Conservation (phyloP, 257 asterid genomes). For the Striga asiatica region DNA sequence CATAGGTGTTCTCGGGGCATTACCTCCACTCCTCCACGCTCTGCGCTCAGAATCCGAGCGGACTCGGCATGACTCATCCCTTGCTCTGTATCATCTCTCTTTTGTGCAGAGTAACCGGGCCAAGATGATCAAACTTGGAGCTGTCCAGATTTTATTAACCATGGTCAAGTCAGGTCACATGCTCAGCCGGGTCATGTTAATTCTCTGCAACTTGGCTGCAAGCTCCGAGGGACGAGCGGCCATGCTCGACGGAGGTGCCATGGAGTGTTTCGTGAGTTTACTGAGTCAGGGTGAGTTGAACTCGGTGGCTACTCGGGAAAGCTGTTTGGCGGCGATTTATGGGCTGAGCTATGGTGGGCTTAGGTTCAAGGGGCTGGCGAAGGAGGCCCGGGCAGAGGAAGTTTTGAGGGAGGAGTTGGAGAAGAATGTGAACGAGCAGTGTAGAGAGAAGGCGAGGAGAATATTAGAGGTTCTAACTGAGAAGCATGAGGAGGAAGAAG, state of each 20-base stretch:
- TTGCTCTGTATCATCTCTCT: slow-evolving; percentile 79
- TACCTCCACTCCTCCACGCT: slow-evolving; percentile 72
- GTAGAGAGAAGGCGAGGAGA: slow-evolving; percentile 39
- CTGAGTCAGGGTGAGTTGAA: slow-evolving; percentile 38
- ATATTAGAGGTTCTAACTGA: slow-evolving; percentile 56
- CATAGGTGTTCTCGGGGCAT: slow-evolving; percentile 82
- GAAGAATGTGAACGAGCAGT: slow-evolving; percentile 34
- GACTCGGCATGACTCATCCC: slow-evolving; percentile 71
- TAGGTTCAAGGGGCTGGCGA: slow-evolving; percentile 85
- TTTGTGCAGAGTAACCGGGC: slow-evolving; percentile 71
- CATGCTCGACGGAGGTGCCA: slow-evolving; percentile 56
- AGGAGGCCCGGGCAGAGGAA: slow-evolving; percentile 77
- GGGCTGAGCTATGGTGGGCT: slow-evolving; percentile 88
- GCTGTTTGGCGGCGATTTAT: slow-evolving; percentile 52
- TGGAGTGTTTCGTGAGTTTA: slow-evolving; percentile 50
- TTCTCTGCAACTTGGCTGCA: slow-evolving; percentile 58
- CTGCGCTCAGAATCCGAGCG: slow-evolving; percentile 72
- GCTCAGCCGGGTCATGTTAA: slow-evolving; percentile 49
- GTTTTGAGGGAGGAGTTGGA: slow-evolving; percentile 39
- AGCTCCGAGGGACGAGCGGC: slow-evolving; percentile 76
- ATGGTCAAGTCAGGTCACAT: slow-evolving; percentile 65
- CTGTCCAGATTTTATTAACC: slow-evolving; percentile 42
- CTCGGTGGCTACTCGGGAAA: slow-evolving; percentile 37
- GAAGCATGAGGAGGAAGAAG: slow-evolving; percentile 67
- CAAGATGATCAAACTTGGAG: slow-evolving; percentile 71